Conservation (phyloP, 2,329 filamentous ascomycete species). For the Neofusicoccum kwambonambiense region DNA sequence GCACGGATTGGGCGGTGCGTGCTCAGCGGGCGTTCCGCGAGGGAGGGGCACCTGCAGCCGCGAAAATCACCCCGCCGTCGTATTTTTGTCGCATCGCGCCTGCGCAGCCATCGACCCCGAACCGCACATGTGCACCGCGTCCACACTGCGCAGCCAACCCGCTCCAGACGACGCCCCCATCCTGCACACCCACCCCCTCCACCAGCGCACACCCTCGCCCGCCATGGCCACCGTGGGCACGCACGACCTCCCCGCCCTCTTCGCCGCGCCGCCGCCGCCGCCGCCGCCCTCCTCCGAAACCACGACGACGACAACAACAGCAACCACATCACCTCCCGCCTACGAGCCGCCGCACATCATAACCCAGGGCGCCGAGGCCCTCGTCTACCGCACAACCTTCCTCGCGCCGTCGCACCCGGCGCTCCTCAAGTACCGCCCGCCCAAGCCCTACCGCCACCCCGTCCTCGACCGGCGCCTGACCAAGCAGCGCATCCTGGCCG, state of each 20-base stretch:
- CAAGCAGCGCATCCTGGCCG: constrained; percentile 79
- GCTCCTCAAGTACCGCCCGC: constrained; percentile 87
- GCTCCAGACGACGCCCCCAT: too few relatives aligned
- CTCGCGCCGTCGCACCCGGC: constrained; percentile 66
- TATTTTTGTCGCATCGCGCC: neutral
- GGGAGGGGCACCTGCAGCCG: constrained; percentile 4
- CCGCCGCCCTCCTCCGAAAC: neutral
- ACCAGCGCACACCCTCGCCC: neutral
- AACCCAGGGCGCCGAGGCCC: constrained; percentile 92
- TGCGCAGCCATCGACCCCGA: too few relatives aligned
- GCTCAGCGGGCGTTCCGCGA: neutral
- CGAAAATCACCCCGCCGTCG: constrained; percentile 14
- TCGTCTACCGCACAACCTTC: constrained; percentile 84
- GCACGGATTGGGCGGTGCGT: constrained; percentile 1
- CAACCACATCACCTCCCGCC: neutral
- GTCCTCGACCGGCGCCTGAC: constrained; percentile 85
- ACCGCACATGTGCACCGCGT: too few relatives aligned
- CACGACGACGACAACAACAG: neutral
- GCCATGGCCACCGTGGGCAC: constrained; percentile 3
- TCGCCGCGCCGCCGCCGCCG: neutral
- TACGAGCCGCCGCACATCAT: constrained; percentile 54
- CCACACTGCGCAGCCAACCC: too few relatives aligned
- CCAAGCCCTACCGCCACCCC: constrained; percentile 89
- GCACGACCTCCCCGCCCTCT: constrained; percentile 20
- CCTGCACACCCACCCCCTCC: neutral